Base-by-base conservation (phyloP, 805 yeast genomes). In the Allodekkera sacchari region DNA sequence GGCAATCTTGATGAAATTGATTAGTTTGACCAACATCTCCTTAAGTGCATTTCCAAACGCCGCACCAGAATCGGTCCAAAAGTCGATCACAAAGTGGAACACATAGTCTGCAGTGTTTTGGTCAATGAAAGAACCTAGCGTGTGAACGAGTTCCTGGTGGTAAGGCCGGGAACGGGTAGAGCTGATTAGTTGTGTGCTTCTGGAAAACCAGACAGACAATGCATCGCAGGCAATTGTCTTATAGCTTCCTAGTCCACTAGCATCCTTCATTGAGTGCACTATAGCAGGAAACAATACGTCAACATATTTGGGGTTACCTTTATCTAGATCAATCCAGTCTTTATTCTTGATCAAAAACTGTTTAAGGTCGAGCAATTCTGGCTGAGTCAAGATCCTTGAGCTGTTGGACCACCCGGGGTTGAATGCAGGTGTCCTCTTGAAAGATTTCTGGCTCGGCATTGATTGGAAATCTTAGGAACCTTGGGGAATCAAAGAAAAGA, bases 11-110 rank as follows among this genome's bases (percentile, higher is more conserved):
- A 27, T 55, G 15, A 74, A 58, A 2, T 44, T 38, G 8, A 78
- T 50, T 30, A 78, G 46, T 42, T 78, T 83, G 3, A 51, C 33
- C 29, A 84, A 68, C 28, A 85, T 47, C 20, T 74, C 82, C 33
- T 64, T 68, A 32, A 83, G 51, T 0, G 94, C 77, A 46, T 80
- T 83, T 5, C 79, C 74, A 18, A 83, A 52, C 0, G 94, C 77
- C 2, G 82, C 74, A 4, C 80, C 77, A 2, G 83, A 69, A 31
- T 77, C 83, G 32, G 72, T 74, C 76, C 87, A 77, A 49, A 71
- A 76, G 41, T 77, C 87, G 23, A 78, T 55, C 10, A 80, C 65
- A 49, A 70, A 80, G 16, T 61, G 60, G 44, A 72, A 71, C 2
- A 75, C 33, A 17, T 35, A 40, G 18, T 53, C 49, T 5, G 64